phyloP scores from a whole-genome alignment of 2,329 filamentous ascomycete species.

The Myriosclerotinia curreyana region DNA sequence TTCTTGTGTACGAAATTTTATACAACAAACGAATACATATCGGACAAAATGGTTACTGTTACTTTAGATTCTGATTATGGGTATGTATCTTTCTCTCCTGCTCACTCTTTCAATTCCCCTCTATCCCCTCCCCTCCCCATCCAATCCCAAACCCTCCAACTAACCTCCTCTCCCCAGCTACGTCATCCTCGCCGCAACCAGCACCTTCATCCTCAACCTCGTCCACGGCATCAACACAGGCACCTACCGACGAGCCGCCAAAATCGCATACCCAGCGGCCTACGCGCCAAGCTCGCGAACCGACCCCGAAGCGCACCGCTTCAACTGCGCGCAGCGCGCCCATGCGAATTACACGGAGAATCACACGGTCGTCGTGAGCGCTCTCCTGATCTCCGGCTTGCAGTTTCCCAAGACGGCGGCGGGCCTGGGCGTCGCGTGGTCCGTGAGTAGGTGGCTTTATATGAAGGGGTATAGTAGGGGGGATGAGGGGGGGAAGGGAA shows the following conservation, averaged over 20 bases:
- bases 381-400: slow-evolving; percentile 56
- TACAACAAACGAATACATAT: neutral
- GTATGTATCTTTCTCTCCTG: slow-evolving; percentile 28
- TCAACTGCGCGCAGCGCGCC: slow-evolving; percentile 65
- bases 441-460: slow-evolving; percentile 52
- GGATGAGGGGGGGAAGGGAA: slow-evolving; percentile 32
- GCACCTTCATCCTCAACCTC: slow-evolving; percentile 56
- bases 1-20: neutral
- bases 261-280: slow-evolving; percentile 54
- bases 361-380: slow-evolving; percentile 50
- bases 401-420: slow-evolving; percentile 52
- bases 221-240: slow-evolving; percentile 51
- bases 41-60: slow-evolving; percentile 33
- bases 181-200: slow-evolving; percentile 56
- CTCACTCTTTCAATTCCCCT: no score
- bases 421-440: slow-evolving; percentile 52
- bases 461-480: slow-evolving; percentile 47
- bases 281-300: slow-evolving; percentile 45
- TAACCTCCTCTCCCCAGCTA: slow-evolving; percentile 52
- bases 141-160: neutral
- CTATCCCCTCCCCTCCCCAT: neutral
- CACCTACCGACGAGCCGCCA: slow-evolving; percentile 50
- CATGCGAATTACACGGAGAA: slow-evolving; percentile 65
- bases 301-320: slow-evolving; percentile 44
- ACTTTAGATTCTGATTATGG: slow-evolving; percentile 37